Evolutionary conservation across 345 rosid genomes (phyloP).

Genomic region (Melastoma malabathricum): DNA sequence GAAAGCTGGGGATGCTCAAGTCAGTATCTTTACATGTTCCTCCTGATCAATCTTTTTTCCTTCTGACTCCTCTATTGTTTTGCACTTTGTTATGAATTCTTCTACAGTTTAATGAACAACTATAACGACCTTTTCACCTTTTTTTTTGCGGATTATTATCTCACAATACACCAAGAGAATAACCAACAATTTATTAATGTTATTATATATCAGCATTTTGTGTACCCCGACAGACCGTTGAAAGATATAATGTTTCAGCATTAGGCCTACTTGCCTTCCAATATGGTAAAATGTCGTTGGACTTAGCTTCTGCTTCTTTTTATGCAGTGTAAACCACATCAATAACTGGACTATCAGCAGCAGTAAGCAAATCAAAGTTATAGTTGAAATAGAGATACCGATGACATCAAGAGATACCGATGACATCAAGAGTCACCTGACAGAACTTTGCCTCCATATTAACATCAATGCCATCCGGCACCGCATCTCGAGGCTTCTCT

Average conservation of each 20-base stretch:
- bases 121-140: slow-evolving; percentile 75
- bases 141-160: slow-evolving; percentile 79
- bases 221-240: slow-evolving; percentile 2
- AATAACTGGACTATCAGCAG: slow-evolving; percentile 70
- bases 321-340: slow-evolving; percentile 86
- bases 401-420: slow-evolving; percentile 76
- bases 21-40: slow-evolving; percentile 89
- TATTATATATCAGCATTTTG: slow-evolving; percentile 1
- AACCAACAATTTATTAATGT: slow-evolving; percentile 2
- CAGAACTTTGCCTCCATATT: slow-evolving; percentile 92
- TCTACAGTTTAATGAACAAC: slow-evolving; percentile 67
- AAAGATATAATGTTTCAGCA: neutral
- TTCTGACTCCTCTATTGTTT: slow-evolving; percentile 81
- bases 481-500: slow-evolving; percentile 62
- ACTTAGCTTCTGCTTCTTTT: slow-evolving; percentile 88
- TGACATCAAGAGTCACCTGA: slow-evolving; percentile 84
- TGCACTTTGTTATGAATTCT: slow-evolving; percentile 69
- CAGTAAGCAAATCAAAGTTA: slow-evolving; percentile 61
- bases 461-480: slow-evolving; percentile 55
- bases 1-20: slow-evolving; percentile 82
- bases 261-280: slow-evolving; percentile 59
- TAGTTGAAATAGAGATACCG: slow-evolving; percentile 77
- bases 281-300: slow-evolving; percentile 83
- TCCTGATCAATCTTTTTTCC: slow-evolving; percentile 74
- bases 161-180: slow-evolving; percentile 40